Conservation (phyloP, 1,139 yeast genomes). For the Magnusiomyces clavatus region DNA sequence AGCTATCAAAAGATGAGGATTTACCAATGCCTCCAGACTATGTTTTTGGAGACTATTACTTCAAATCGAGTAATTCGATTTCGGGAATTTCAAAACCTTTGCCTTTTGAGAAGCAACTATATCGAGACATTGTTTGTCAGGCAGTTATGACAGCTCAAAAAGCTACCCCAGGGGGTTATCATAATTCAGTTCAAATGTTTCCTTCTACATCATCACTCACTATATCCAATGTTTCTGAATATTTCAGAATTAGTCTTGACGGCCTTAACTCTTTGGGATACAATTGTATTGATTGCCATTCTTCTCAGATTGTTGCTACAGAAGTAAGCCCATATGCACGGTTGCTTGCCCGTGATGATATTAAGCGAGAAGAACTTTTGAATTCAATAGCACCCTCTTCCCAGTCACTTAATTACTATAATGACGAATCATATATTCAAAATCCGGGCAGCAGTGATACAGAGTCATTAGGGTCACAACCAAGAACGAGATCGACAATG, state of each 20-base stretch:
- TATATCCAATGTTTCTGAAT: too few relatives aligned
- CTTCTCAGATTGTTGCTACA: background rate
- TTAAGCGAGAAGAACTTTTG: background rate
- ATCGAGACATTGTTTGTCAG: background rate
- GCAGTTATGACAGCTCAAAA: background rate
- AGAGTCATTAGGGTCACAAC: too few relatives aligned
- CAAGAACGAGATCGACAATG: background rate
- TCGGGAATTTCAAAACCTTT: background rate
- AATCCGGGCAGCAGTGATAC: too few relatives aligned
- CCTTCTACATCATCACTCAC: background rate
- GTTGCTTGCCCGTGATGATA: background rate
- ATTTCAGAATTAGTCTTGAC: background rate
- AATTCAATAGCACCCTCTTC: background rate
- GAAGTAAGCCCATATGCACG: slow-evolving; percentile 4
- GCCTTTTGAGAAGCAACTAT: background rate
- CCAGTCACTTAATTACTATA: too few relatives aligned
- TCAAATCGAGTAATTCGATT: background rate
- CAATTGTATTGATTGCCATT: background rate
- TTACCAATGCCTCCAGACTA: slow-evolving; percentile 2
- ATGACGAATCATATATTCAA: too few relatives aligned
- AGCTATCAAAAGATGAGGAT: background rate
- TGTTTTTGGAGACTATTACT: slow-evolving; percentile 1
- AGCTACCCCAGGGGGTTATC: background rate
- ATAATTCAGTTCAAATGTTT: too few relatives aligned
- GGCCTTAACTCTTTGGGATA: background rate